These are phyloP conservation scores for Eremothecium cymbalariae DNA, from an alignment of 1,139 yeast species.

Conservation along the genomic window DNA sequence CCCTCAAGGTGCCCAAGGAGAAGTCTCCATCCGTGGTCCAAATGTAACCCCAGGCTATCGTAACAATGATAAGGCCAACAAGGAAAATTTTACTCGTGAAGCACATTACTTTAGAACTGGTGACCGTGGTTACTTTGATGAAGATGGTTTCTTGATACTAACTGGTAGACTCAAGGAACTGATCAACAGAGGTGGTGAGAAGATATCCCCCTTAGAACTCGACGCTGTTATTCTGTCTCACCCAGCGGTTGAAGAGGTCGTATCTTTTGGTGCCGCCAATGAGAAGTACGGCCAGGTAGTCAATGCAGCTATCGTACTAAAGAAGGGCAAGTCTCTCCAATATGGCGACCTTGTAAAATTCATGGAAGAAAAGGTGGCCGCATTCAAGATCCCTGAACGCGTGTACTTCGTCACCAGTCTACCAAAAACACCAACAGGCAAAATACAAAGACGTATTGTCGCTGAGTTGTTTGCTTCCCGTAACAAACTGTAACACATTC, in stretches of 20 bases:
- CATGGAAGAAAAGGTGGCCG: conserved; percentile 39
- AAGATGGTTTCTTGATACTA: conserved; percentile 48
- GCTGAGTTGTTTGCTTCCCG: conserved; percentile 38
- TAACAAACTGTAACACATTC: too few relatives aligned
- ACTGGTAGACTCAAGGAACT: conserved; percentile 63
- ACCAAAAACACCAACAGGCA: conserved; percentile 69
- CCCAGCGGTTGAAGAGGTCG: conserved; percentile 57
- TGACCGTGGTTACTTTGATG: conserved; percentile 56
- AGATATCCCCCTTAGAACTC: conserved; percentile 58
- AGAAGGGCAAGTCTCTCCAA: conserved; percentile 34
- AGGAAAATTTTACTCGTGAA: conserved; percentile 48
- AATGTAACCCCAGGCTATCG: conserved; percentile 66
- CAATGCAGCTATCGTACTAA: conserved; percentile 54
- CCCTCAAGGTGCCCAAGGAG: conserved; percentile 49
- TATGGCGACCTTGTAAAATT: conserved; percentile 41
- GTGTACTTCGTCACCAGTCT: conserved; percentile 50
- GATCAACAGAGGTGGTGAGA: conserved; percentile 64
- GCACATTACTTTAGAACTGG: conserved; percentile 61
- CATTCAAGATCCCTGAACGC: conserved; percentile 50
- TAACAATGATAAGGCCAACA: conserved; percentile 59
- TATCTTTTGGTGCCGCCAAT: conserved; percentile 55
- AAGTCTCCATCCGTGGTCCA: conserved; percentile 54
- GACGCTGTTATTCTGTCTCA: conserved; percentile 50
- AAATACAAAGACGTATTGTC: conserved; percentile 55
- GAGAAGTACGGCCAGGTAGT: conserved; percentile 59